Evolutionary conservation across 192 early-diverging fungal genomes (phyloP).

Genomic region (Backusella morwellensis): DNA sequence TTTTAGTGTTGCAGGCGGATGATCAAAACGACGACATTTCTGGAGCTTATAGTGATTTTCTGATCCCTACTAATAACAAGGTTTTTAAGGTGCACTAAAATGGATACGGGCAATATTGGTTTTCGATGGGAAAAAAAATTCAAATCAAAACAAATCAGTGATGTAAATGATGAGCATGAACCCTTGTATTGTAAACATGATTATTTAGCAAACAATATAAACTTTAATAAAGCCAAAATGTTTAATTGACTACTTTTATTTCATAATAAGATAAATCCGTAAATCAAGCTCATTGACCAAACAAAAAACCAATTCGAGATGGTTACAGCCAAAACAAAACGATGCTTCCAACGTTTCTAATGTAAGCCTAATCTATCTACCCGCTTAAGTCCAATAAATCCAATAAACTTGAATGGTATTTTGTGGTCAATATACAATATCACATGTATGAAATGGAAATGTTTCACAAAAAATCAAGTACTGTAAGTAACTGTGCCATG

Average conservation of each 20-base stretch:
- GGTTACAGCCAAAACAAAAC: background rate
- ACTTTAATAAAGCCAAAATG: background rate
- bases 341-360: constrained; percentile 6
- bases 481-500: background rate
- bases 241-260: background rate
- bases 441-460: background rate
- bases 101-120: background rate
- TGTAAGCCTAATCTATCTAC: background rate
- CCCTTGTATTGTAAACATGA: background rate
- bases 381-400: background rate
- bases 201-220: background rate
- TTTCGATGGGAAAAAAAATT: background rate
- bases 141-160: background rate
- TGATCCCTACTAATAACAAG: background rate
- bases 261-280: background rate
- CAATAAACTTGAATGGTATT: constrained; percentile 3
- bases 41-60: background rate
- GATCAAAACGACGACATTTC: constrained; percentile 6
- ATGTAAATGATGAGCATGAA: background rate
- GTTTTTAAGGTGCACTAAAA: constrained; percentile 1
- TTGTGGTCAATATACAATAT: background rate
- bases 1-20: constrained; percentile 7
- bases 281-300: background rate
- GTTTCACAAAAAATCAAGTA: background rate
- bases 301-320: background rate